A percentile compares a stretch with the other conserved stretches of the same genome.
Evolutionary conservation across 164 flowering plant genomes (phyloP).

Genomic region (Malania oleifera): DNA sequence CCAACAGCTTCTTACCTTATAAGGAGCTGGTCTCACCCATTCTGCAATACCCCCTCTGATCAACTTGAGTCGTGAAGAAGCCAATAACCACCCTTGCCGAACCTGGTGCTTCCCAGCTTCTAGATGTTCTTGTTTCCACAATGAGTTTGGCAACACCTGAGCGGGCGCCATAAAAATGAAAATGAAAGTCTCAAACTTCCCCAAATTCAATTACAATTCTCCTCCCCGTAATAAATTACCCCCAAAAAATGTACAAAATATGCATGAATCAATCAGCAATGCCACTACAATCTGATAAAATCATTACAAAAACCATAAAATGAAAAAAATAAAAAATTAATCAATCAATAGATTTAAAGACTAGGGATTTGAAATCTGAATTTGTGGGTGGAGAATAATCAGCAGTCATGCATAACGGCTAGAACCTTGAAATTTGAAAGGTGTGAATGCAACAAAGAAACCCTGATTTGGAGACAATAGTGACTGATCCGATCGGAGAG

Average conservation of each 20-base stretch:
- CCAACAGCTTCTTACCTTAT: too few relatives aligned
- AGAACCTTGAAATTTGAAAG: conserved; percentile 1
- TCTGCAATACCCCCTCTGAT: too few relatives aligned
- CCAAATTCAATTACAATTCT: background rate
- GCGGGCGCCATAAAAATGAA: conserved; percentile 58
- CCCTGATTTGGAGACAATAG: conserved; percentile 4
- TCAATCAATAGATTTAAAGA: background rate
- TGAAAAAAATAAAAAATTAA: too few relatives aligned
- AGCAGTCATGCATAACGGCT: background rate
- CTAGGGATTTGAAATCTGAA: background rate
- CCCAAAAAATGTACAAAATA: background rate
- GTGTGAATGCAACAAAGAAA: background rate
- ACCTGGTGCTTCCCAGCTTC: conserved; percentile 83
- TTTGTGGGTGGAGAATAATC: background rate
- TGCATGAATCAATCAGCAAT: background rate
- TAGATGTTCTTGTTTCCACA: conserved; percentile 57
- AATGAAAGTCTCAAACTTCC: conserved; percentile 1
- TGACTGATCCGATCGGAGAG: conserved; percentile 34
- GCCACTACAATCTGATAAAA: background rate
- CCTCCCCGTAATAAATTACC: background rate
- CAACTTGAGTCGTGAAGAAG: too few relatives aligned
- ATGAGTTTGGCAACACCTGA: conserved; percentile 54
- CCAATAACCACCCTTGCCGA: too few relatives aligned
- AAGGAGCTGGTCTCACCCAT: too few relatives aligned
- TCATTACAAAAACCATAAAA: background rate